Conservation (phyloP, 1,139 yeast genomes). For the Nakaseomyces uthaithaninus region DNA sequence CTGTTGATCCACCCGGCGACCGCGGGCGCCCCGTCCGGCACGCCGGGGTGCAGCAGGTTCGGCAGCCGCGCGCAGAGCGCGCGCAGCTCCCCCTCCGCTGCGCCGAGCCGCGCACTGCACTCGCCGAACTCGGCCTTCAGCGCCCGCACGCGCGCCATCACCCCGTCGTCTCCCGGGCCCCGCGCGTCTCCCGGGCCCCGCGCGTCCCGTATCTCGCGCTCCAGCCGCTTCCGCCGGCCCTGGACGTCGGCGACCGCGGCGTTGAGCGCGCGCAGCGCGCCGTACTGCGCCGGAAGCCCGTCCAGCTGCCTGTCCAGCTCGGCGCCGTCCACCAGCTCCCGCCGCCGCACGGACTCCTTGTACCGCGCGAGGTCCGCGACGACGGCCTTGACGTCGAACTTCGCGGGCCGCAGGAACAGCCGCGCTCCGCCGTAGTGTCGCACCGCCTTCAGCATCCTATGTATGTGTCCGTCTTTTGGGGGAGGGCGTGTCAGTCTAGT, state of each 20-base stretch:
- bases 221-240: slow-evolving; percentile 27
- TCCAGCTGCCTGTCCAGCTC: slow-evolving; percentile 32
- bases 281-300: slow-evolving; percentile 28
- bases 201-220: slow-evolving; percentile 11
- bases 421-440: slow-evolving; percentile 9
- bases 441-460: background rate
- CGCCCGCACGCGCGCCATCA: background rate
- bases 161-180: background rate
- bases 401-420: slow-evolving; percentile 34
- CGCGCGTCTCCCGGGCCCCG: background rate
- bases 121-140: slow-evolving; percentile 24
- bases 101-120: slow-evolving; percentile 23
- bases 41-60: slow-evolving; percentile 50
- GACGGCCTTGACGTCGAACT: slow-evolving; percentile 44
- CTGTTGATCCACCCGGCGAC: slow-evolving; percentile 44
- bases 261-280: slow-evolving; percentile 18
- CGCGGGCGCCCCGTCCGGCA: slow-evolving; percentile 39
- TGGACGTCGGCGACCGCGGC: slow-evolving; percentile 27
- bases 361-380: slow-evolving; percentile 36
- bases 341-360: slow-evolving; percentile 40
- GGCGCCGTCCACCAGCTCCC: slow-evolving; percentile 36
- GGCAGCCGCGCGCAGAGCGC: slow-evolving; percentile 49
- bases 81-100: slow-evolving; percentile 35
- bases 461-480: too few relatives aligned
- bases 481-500: too few relatives aligned